These are phyloP conservation scores for Vickermania ingenoplastis DNA, from an alignment of 208 protist genomes.

Conservation along the genomic window DNA sequence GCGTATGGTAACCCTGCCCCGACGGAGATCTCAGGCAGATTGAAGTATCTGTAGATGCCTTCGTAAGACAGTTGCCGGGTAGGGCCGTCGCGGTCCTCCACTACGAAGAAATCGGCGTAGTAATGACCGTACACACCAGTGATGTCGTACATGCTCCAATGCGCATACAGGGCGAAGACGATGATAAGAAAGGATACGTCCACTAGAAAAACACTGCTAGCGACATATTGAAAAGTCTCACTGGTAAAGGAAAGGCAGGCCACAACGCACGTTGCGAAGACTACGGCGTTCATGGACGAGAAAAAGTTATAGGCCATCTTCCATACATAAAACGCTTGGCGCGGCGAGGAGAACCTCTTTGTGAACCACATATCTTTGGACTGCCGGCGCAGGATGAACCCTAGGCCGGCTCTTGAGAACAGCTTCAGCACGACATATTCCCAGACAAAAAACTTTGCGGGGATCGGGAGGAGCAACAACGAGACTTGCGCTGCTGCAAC, in stretches of 20 bases:
- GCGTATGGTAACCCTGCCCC: conserved; percentile 89
- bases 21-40: conserved; percentile 88
- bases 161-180: conserved; percentile 81
- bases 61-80: conserved; percentile 80
- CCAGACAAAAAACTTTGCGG: conserved; percentile 24
- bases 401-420: conserved; percentile 68
- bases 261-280: conserved; percentile 36
- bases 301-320: conserved; percentile 82
- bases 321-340: conserved; percentile 86
- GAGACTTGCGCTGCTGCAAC: conserved; percentile 46
- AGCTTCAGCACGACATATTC: conserved; percentile 81
- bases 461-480: conserved; percentile 41
- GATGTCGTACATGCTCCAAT: conserved; percentile 68
- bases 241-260: conserved; percentile 29
- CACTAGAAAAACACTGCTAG: conserved; percentile 20
- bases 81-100: conserved; percentile 47
- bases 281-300: conserved; percentile 51
- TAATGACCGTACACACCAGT: conserved; percentile 91
- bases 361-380: conserved; percentile 67
- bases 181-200: conserved; percentile 50
- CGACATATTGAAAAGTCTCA: not conserved
- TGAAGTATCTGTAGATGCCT: conserved; percentile 93
- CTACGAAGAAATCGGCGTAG: conserved; percentile 89
- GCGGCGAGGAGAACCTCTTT: conserved; percentile 44
- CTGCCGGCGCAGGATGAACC: conserved; percentile 66